Percentiles rank a stretch among this genome's conserved stretches.
These are phyloP conservation scores for Serendipita sp. DNA, from an alignment of 768 basidiomycete species.

Conservation along the genomic window DNA sequence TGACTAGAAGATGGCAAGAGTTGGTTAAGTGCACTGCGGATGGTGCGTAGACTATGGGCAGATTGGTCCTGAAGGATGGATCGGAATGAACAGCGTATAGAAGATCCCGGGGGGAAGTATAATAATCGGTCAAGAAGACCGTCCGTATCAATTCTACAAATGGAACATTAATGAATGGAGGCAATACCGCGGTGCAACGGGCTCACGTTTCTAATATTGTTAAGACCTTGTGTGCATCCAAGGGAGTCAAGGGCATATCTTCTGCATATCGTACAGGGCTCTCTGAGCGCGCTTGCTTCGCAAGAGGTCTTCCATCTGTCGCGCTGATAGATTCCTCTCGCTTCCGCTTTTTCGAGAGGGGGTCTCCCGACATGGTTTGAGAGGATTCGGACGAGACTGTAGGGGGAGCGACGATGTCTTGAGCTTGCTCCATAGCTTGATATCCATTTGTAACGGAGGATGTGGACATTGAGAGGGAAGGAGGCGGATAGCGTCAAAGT, in stretches of 20 bases:
- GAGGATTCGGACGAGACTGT: background rate
- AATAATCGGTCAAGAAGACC: conserved; percentile 70
- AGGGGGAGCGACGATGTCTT: background rate
- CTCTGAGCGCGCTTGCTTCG: conserved; percentile 35
- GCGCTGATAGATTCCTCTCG: conserved; percentile 28
- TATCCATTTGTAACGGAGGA: background rate
- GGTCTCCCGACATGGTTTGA: background rate
- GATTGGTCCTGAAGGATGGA: conserved; percentile 38
- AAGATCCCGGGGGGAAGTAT: conserved; percentile 26
- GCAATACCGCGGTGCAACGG: background rate
- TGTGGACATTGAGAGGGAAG: background rate
- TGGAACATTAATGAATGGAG: conserved; percentile 5
- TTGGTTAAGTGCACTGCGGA: conserved; percentile 50
- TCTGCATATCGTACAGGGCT: conserved; percentile 25
- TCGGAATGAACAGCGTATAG: conserved; percentile 37
- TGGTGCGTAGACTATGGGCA: conserved; percentile 35
- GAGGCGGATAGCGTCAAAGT: background rate
- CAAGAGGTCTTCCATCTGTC: conserved; percentile 31
- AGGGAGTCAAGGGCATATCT: conserved; percentile 30
- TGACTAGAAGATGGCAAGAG: conserved; percentile 54
- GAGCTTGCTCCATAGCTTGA: background rate
- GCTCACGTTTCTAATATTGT: conserved; percentile 42
- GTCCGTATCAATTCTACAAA: conserved; percentile 46
- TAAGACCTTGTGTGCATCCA: conserved; percentile 38
- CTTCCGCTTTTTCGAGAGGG: conserved; percentile 48